Evolutionary conservation across 768 basidiomycete genomes (phyloP), one percentile per base, ranked within the genome.

Genomic region (Boletus coccyginus): DNA sequence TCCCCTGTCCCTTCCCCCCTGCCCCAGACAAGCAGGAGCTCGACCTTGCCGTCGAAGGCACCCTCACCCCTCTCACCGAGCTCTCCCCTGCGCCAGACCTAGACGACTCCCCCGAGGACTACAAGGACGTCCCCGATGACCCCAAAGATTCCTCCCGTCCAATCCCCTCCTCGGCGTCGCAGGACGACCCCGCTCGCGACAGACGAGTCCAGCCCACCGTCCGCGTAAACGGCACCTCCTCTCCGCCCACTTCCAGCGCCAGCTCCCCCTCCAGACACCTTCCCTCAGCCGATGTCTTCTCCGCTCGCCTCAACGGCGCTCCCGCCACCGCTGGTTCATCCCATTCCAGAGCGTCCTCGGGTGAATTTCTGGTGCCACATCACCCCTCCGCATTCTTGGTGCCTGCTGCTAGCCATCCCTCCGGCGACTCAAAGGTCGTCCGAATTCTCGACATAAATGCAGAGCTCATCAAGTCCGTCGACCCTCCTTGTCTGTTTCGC

Each of bases 41-140:
- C 10, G 73, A 74, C 58, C 73, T 75, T 40, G 70, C 75, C 65
- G 56, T 74, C 68, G 68, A 78, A 70, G 62, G 69, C 73, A 70
- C 57, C 61, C 86, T 86, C 21, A 89, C 88, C 0, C 89, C 89
- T 4, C 81, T 92, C 66, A 90, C 86, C 61, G 88, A 90, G 59
- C 81, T 90, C 27, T 88, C 88, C 9, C 84, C 87, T 1, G 79
- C 85, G 0, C 82, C 85, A 40, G 83, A 84, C 62, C 74, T 76
- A 24, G 83, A 84, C 46, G 82, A 83, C 32, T 24, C 50, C 14
- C 33, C 55, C 44, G 68, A 70, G 16, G 60, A 68, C 53, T 21
- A 56, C 27, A 72, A 70, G 38, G 72, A 75, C 16, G 75, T 77
- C 4, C 71, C 72, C 50, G 72, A 76, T 50, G 70, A 73, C 35